Percentiles rank a stretch among this genome's conserved stretches.
Conservation (phyloP, 768 basidiomycete genomes). For the Tricholoma bakamatsutake region DNA sequence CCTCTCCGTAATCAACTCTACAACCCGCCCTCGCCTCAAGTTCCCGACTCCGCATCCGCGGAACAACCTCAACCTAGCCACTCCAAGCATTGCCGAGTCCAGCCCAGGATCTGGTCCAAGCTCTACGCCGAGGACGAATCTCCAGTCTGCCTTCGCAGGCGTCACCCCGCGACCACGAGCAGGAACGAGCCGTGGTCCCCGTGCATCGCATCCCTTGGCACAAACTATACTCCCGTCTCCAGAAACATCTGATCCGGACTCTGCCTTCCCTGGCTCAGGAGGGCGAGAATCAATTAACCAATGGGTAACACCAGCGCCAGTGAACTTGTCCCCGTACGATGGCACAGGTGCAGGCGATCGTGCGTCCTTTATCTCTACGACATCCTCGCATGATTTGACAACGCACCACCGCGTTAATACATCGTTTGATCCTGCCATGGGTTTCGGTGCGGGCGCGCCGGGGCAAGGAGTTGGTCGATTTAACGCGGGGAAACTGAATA, state of each 20-base stretch:
- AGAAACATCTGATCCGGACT: slow-evolving; percentile 30
- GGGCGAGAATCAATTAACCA: slow-evolving; percentile 16
- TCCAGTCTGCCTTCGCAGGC: slow-evolving; percentile 54
- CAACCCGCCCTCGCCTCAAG: slow-evolving; percentile 65
- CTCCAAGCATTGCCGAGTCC: slow-evolving; percentile 27
- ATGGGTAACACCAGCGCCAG: slow-evolving; percentile 25
- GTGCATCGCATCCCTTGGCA: slow-evolving; percentile 63
- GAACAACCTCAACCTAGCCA: slow-evolving; percentile 25
- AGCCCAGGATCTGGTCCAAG: slow-evolving; percentile 32
- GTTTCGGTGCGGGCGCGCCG: slow-evolving; percentile 56
- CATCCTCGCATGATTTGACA: slow-evolving; percentile 86
- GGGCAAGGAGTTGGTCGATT: slow-evolving; percentile 71
- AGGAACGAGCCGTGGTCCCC: slow-evolving; percentile 19
- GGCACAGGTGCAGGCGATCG: slow-evolving; percentile 47
- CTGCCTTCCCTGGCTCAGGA: slow-evolving; percentile 20
- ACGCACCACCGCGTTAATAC: slow-evolving; percentile 77
- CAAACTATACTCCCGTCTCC: slow-evolving; percentile 42
- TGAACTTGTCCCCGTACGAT: slow-evolving; percentile 38
- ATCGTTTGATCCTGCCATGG: slow-evolving; percentile 82
- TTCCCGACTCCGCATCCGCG: slow-evolving; percentile 59
- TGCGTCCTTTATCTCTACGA: slow-evolving; percentile 72
- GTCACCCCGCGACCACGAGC: slow-evolving; percentile 57
- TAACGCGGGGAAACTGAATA: slow-evolving; percentile 81
- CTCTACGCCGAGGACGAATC: slow-evolving; percentile 22
- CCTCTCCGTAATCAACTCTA: slow-evolving; percentile 79